Evolutionary conservation across 2,329 filamentous ascomycete genomes (phyloP).

Genomic region (Aspergillus sclerotialis): DNA sequence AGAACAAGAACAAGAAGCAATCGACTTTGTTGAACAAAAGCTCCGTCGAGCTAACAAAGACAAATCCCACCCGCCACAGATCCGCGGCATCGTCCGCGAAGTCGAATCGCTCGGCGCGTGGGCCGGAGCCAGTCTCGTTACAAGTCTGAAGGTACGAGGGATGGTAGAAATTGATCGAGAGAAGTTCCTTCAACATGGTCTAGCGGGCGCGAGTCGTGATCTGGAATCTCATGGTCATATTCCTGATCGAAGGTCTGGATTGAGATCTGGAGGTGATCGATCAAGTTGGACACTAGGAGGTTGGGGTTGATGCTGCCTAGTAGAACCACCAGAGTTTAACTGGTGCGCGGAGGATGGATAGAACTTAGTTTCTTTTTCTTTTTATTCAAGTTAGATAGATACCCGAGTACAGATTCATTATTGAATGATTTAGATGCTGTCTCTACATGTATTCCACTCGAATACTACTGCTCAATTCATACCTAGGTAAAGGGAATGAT

Average conservation of each 20-base stretch:
- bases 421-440: not conserved
- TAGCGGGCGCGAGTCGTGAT: conserved; percentile 41
- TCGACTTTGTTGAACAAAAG: conserved; percentile 40
- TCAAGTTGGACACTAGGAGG: conserved; percentile 45
- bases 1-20: too few species aligned
- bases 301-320: conserved; percentile 29
- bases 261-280: conserved; percentile 35
- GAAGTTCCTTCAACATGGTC: conserved; percentile 48
- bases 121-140: conserved; percentile 57
- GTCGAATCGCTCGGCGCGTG: conserved; percentile 57
- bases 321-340: not conserved
- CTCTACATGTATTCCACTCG: not conserved
- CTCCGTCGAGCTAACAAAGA: conserved; percentile 31
- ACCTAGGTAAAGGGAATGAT: too few species aligned
- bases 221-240: conserved; percentile 26
- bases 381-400: conserved; percentile 1
- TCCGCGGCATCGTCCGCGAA: conserved; percentile 41
- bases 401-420: not conserved
- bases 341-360: too few species aligned
- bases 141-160: conserved; percentile 52
- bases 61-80: conserved; percentile 20
- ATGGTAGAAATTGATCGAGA: conserved; percentile 60
- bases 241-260: conserved; percentile 33
- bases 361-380: not conserved
- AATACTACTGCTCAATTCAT: too few species aligned